Conservation (phyloP, 2,329 filamentous ascomycete genomes). For the Sphaerulina populicola region DNA sequence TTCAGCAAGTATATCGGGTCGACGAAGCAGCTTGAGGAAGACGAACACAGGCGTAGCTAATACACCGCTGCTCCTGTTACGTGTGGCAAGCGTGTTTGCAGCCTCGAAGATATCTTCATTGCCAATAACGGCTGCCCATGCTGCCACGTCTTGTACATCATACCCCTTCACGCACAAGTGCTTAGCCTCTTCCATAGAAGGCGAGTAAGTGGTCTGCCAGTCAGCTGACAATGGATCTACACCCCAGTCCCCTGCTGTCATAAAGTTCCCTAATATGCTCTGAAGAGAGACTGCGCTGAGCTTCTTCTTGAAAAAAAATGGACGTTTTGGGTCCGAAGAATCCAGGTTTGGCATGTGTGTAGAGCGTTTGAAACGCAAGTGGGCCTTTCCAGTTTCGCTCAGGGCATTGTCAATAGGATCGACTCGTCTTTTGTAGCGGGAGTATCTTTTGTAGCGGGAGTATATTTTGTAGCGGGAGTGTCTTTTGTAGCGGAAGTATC, state of each 20-base stretch:
- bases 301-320: background rate
- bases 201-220: constrained; percentile 10
- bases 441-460: no score
- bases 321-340: constrained; percentile 5
- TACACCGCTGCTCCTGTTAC: background rate
- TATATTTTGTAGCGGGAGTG: background rate
- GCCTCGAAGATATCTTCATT: constrained; percentile 18
- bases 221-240: constrained; percentile 12
- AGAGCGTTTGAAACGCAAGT: background rate
- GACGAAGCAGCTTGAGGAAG: constrained; percentile 41
- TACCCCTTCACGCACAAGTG: constrained; percentile 18
- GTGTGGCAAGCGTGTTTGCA: constrained; percentile 15
- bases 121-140: constrained; percentile 24
- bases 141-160: constrained; percentile 20
- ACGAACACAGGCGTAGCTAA: constrained; percentile 40
- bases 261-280: constrained; percentile 4
- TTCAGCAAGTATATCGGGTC: constrained; percentile 34
- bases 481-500: no score
- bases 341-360: background rate
- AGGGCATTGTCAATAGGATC: constrained; percentile 9
- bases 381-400: background rate
- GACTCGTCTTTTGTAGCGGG: constrained; percentile 5
- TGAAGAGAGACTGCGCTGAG: background rate
- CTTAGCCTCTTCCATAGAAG: constrained; percentile 6
- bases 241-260: constrained; percentile 7